Conservation (phyloP, 768 basidiomycete genomes). For the Exsudoporus frostii region DNA sequence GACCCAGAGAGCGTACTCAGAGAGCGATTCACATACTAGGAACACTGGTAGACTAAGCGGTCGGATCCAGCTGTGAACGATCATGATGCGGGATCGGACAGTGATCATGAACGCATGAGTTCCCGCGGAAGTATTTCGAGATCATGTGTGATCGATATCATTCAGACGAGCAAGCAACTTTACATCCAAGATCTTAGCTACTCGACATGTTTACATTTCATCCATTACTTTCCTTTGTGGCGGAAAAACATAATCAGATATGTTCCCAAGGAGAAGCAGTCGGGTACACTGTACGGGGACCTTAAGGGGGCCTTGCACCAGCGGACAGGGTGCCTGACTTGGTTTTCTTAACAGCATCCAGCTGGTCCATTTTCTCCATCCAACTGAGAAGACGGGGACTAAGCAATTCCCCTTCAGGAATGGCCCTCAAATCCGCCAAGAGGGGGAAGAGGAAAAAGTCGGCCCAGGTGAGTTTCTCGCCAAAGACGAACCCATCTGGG, state of each 20-base stretch:
- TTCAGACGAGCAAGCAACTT: neutral
- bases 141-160: neutral
- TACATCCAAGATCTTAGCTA: neutral
- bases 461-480: slow-evolving; percentile 28
- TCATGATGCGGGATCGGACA: neutral
- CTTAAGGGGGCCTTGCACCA: slow-evolving; percentile 25
- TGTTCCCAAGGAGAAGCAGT: neutral
- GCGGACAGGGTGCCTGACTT: slow-evolving; percentile 23
- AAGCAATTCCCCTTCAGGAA: slow-evolving; percentile 25
- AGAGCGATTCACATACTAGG: slow-evolving; percentile 26
- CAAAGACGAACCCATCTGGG: slow-evolving; percentile 29
- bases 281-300: neutral
- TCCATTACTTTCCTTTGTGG: neutral
- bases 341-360: slow-evolving; percentile 28
- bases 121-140: neutral
- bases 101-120: neutral
- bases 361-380: slow-evolving; percentile 25
- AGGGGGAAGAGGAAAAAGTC: slow-evolving; percentile 35
- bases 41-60: neutral
- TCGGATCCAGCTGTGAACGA: neutral
- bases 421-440: slow-evolving; percentile 28
- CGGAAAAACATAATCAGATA: neutral
- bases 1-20: slow-evolving; percentile 22
- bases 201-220: neutral
- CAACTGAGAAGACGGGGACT: slow-evolving; percentile 21